Base-by-base conservation (phyloP, 768 basidiomycete genomes). In the Termitomyces sp. region DNA sequence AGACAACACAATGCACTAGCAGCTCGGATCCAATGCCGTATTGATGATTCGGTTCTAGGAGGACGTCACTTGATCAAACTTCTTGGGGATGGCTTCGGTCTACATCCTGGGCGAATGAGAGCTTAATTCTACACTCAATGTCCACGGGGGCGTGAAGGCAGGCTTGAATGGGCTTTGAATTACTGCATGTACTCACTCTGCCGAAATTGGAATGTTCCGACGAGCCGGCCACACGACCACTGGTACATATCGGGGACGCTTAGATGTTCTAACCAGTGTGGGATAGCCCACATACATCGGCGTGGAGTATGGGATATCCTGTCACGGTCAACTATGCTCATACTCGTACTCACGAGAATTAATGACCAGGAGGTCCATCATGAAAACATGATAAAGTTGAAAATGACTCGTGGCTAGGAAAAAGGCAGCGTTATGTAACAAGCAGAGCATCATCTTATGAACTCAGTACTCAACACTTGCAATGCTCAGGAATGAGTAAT, bases 41-140 rank as follows among this genome's bases (percentile, higher is more conserved):
- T n/a, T n/a, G n/a, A n/a, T n/a, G n/a, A n/a, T n/a, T n/a, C n/a
- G n/a, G n/a, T n/a, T n/a, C n/a, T n/a, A n/a, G n/a, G n/a, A 51
- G 34, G 51, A 57, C 48, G 53, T 61, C 56, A 60, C 52, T 50
- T 12, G 22, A 18, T 6, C 36, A 42, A 32, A 20, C 20, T 31
- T 22, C 34, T 42, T 29, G 13, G 9, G n/a, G 31, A n/a, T 20
- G 16, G 5, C 42, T 60, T 49, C 52, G 41, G 18, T 20, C 31
- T 46, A 46, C 4, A 57, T 57, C 59, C 54, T 61, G 56, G 54
- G 56, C 29, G 14, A 56, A 22, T 34, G 1, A 14, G n/a, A n/a
- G n/a, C n/a, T n/a, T n/a, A 22, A 22, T 0, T n/a, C 12, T 13
- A 8, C 18, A 14, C 32, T 34, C 47, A 37, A 18, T 31, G 24